These are phyloP conservation scores for Furcasterigmium furcatum DNA, from an alignment of 2,329 filamentous ascomycete species.

Conservation along the genomic window DNA sequence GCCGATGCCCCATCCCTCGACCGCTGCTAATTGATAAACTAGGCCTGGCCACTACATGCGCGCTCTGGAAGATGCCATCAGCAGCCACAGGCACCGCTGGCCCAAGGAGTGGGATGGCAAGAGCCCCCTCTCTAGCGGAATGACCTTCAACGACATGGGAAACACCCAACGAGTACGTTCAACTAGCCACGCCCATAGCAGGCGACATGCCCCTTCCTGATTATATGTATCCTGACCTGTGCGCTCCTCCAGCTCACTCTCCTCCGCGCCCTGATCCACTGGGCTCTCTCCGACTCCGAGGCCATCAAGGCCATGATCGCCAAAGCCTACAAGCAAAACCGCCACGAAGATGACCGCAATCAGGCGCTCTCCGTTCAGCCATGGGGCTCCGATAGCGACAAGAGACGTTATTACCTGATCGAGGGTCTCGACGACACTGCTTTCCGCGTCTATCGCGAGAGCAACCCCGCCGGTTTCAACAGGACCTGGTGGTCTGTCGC, in stretches of 20 bases:
- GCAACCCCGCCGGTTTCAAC: constrained; percentile 73
- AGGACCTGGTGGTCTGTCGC: constrained; percentile 91
- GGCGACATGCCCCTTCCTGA: neutral
- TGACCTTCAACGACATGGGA: constrained; percentile 78
- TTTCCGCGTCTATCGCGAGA: constrained; percentile 92
- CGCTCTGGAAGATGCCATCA: constrained; percentile 89
- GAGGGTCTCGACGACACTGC: constrained; percentile 92
- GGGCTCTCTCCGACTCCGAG: constrained; percentile 88
- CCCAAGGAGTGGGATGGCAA: constrained; percentile 75
- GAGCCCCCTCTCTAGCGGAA: constrained; percentile 78
- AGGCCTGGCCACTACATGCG: constrained; percentile 91
- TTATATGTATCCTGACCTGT: neutral
- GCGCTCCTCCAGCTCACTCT: constrained; percentile 64
- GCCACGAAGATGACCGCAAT: constrained; percentile 76
- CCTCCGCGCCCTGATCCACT: constrained; percentile 78
- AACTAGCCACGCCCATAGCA: neutral
- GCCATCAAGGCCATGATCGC: constrained; percentile 77
- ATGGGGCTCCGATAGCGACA: constrained; percentile 87
- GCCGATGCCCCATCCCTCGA: no score
- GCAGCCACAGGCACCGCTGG: constrained; percentile 86
- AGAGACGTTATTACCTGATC: constrained; percentile 88
- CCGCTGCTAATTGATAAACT: constrained; percentile 5
- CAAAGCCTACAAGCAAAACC: constrained; percentile 82
- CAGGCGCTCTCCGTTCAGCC: constrained; percentile 86
- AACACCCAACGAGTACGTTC: constrained; percentile 72